Conservation (phyloP, 2,329 filamentous ascomycete species). For the Xylariaceae sp. region DNA sequence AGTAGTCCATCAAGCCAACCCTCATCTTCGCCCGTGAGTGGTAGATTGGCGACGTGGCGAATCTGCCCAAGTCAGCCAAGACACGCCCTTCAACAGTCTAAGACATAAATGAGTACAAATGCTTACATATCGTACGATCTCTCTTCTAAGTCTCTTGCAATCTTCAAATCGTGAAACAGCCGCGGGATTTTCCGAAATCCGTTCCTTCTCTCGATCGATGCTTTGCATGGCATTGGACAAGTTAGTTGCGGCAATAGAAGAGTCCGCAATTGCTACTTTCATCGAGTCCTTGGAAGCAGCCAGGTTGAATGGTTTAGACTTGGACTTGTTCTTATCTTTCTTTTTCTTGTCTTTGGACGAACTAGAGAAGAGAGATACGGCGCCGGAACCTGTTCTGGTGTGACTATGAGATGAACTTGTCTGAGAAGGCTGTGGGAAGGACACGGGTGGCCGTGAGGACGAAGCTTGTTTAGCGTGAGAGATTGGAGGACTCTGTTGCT, state of each 20-base stretch:
- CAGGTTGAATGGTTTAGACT: slow-evolving; percentile 70
- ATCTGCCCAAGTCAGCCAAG: slow-evolving; percentile 52
- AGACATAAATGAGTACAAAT: slow-evolving; percentile 9
- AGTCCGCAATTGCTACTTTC: slow-evolving; percentile 82
- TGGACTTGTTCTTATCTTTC: slow-evolving; percentile 46
- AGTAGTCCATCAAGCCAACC: slow-evolving; percentile 89
- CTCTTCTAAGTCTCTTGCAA: slow-evolving; percentile 81
- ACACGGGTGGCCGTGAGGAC: slow-evolving; percentile 30
- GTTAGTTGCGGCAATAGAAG: slow-evolving; percentile 88
- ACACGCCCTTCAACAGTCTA: neutral
- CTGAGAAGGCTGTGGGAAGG: slow-evolving; percentile 27
- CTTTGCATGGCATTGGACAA: slow-evolving; percentile 82
- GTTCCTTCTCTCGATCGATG: slow-evolving; percentile 85
- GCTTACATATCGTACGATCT: slow-evolving; percentile 77
- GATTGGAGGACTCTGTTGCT: slow-evolving; percentile 31
- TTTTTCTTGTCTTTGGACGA: slow-evolving; percentile 51
- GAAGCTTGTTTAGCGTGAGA: slow-evolving; percentile 22
- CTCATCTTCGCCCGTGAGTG: slow-evolving; percentile 50
- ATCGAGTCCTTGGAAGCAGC: slow-evolving; percentile 86
- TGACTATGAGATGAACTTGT: slow-evolving; percentile 40
- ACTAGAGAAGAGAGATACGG: slow-evolving; percentile 40
- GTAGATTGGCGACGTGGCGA: slow-evolving; percentile 68
- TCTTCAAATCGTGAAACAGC: slow-evolving; percentile 76
- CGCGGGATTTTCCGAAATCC: slow-evolving; percentile 78
- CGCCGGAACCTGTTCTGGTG: slow-evolving; percentile 33